Base-by-base conservation (phyloP, 176 grass and related monocot genomes). In the Typha latifolia region DNA sequence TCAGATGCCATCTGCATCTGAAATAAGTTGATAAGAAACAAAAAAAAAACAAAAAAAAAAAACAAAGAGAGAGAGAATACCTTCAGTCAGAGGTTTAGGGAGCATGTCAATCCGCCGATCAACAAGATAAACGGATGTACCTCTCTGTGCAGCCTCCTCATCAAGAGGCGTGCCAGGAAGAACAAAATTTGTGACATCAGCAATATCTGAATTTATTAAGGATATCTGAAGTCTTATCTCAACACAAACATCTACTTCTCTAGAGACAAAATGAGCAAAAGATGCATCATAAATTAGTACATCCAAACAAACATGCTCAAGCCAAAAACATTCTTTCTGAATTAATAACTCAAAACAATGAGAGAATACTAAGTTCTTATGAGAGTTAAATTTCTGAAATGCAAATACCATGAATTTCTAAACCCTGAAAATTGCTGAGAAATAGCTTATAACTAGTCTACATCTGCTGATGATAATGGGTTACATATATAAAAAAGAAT, bases 121-220 rank as follows among this genome's bases (percentile, higher is more conserved):
- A 84, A 97, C 93, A 92, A 97, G 93, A 80, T 97, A 97, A 80
- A 92, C 88, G 78, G 93, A 97, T 59, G 93, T 97, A 27, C 88
- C 93, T 64, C 93, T 82, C 69, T 92, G 85, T 20, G 88, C 34
- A 23, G 93, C 93, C 79, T 97, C 93, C 18, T 97, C 93, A 0
- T 97, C 93, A 76, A 97, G 93, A 61, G 93, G 88, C 32, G 88
- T 97, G 59, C 85, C 83, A 84, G 93, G 81, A 72, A 84, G 75
- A 74, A 97, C 85, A 82, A 92, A 97, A 67, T 97, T 97, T 32
- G 93, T 97, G 43, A 97, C 93, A 85, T 97, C 93, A 80, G 93
- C 93, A 73, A 92, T 97, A 85, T 97, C 93, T 97, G 69, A 62
- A 15, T 34, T 73, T 50, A 80, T 87, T 73, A 83, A 87, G 74